Evolutionary conservation across 345 rosid genomes (phyloP).

Genomic region (Ricinus communis): DNA sequence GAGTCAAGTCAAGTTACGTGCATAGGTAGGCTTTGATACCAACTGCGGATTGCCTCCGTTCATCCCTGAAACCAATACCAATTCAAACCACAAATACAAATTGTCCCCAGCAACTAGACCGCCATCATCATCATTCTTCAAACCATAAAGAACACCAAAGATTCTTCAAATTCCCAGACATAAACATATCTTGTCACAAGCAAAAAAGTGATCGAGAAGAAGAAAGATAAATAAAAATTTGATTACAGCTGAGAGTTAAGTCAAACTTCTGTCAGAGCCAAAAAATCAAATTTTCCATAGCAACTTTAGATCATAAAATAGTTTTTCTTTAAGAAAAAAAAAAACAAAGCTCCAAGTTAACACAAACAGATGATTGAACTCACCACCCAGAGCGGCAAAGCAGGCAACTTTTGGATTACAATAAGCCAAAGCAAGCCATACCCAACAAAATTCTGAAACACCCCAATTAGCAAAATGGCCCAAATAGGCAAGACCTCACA

Average conservation of each 20-base stretch:
- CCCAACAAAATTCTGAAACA: slow-evolving; percentile 57
- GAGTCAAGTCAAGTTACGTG: no score
- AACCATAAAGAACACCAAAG: neutral
- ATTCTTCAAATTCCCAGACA: neutral
- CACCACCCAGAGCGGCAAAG: slow-evolving; percentile 85
- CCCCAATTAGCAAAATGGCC: slow-evolving; percentile 60
- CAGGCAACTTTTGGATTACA: slow-evolving; percentile 46
- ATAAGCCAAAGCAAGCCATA: slow-evolving; percentile 76
- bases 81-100: neutral
- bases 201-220: neutral
- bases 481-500: slow-evolving; percentile 62
- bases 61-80: no score
- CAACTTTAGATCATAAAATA: neutral
- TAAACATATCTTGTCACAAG: neutral
- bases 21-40: no score
- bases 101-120: no score
- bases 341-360: slow-evolving; percentile 3
- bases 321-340: neutral
- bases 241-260: neutral
- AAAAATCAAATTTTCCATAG: neutral
- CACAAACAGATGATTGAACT: slow-evolving; percentile 27
- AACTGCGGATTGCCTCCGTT: no score
- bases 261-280: slow-evolving; percentile 8
- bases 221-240: slow-evolving; percentile 3
- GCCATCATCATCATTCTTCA: neutral